Conservation (phyloP, 257 asterid genomes). For the Primulina eburnea region DNA sequence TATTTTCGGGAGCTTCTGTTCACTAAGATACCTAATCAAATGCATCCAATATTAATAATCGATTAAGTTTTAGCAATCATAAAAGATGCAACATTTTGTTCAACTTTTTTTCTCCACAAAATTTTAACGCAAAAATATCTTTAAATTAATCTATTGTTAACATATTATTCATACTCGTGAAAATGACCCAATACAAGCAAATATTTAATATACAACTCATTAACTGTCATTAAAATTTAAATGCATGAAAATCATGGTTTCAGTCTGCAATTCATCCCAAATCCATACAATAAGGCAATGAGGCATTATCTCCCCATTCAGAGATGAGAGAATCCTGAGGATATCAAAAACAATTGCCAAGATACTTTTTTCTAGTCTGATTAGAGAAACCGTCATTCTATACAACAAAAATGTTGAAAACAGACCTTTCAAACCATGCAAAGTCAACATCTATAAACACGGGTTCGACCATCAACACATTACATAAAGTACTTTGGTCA, state of each 20-base stretch:
- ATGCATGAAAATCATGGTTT: conserved; percentile 6
- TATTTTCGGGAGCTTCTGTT: conserved; percentile 69
- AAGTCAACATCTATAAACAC: conserved; percentile 10
- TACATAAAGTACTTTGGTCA: conserved; percentile 17
- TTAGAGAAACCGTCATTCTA: conserved; percentile 15
- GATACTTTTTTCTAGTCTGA: conserved; percentile 8
- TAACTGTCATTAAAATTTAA: background rate
- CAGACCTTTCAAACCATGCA: conserved; percentile 5
- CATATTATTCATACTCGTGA: conserved; percentile 3
- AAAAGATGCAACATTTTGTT: conserved; percentile 15
- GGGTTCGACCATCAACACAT: conserved; percentile 6
- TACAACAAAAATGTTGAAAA: conserved; percentile 2
- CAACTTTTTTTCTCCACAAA: conserved; percentile 8
- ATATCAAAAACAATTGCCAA: conserved; percentile 19
- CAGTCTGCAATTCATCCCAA: background rate
- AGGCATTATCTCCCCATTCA: conserved; percentile 12
- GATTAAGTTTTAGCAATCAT: background rate
- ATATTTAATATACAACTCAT: background rate
- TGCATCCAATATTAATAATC: conserved; percentile 17
- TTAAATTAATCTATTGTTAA: background rate
- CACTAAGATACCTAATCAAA: conserved; percentile 73
- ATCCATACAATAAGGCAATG: conserved; percentile 18
- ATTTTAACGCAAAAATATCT: conserved; percentile 6
- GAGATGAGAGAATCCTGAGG: conserved; percentile 7
- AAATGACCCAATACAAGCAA: conserved; percentile 10